These are phyloP conservation scores for Dispira simplex DNA, from an alignment of 192 early-diverging fungal species.

Conservation along the genomic window DNA sequence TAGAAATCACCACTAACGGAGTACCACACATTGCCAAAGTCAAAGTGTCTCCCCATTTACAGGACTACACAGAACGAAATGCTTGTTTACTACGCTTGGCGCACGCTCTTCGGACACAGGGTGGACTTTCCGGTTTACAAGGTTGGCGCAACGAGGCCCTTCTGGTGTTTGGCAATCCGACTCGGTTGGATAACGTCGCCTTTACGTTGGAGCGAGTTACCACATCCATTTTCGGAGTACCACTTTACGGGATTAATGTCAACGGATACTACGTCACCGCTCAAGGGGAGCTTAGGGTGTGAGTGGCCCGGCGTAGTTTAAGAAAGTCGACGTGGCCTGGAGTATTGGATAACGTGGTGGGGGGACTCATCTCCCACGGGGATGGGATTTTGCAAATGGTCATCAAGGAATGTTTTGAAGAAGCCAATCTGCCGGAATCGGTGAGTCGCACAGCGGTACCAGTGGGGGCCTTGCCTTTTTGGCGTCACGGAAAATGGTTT, in stretches of 20 bases:
- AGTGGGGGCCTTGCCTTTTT: slow-evolving; percentile 48
- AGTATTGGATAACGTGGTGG: slow-evolving; percentile 57
- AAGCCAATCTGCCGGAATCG: slow-evolving; percentile 48
- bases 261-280: slow-evolving; percentile 41
- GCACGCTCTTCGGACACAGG: no score
- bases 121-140: no score
- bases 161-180: no score
- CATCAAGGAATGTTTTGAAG: slow-evolving; percentile 82
- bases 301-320: slow-evolving; percentile 64
- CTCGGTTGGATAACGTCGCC: slow-evolving; percentile 15
- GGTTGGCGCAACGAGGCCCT: no score
- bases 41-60: no score
- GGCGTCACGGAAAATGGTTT: slow-evolving; percentile 39
- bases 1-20: no score
- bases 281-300: slow-evolving; percentile 47
- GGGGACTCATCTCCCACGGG: slow-evolving; percentile 59
- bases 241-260: slow-evolving; percentile 78
- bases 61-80: no score
- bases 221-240: slow-evolving; percentile 61
- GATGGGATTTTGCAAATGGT: slow-evolving; percentile 43
- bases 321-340: slow-evolving; percentile 84
- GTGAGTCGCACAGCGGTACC: slow-evolving; percentile 33
- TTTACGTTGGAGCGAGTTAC: slow-evolving; percentile 69
- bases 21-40: no score
- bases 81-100: no score